Evolutionary conservation across 257 asterid species (phyloP), one percentile per base, ranked within the genome.

Genomic region (Solanum okadae): DNA sequence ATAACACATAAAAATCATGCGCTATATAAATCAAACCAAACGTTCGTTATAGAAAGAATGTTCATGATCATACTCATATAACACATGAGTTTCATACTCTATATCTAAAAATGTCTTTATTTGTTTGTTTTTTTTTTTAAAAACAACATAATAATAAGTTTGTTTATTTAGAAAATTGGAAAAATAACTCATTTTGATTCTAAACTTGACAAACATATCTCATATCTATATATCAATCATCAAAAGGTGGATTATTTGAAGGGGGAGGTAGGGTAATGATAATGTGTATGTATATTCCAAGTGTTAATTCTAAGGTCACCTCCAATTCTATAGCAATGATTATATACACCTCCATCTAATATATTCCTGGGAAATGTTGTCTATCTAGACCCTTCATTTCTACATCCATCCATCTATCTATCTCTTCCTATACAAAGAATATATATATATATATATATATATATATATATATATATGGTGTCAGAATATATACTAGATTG

Each of bases 321-420:
- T 81, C 68, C 20, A 81, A 81, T 81, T 46, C 70, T 1, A 81
- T 81, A 40, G 42, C 29, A 49, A 49, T 81, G 70, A 81, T 81
- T 81, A 81, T 27, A 81, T 81, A 46, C 86, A 81, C 70, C 70
- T 81, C 86, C 86, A 81, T 42, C 29, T 49, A 81, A 49, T 81
- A 49, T 81, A 49, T 81, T 81, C 86, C 86, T 81, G 31, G 70
- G 68, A 81, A 81, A 81, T 81, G 86, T 49, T 81, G 82, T 73
- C 49, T 34, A 5, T 4, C 81, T 73, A 73, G 81, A 73, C 81
- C 81, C 81, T 25, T 75, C 31, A 75, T 75, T 34, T 73, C 83
- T 11, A 22, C 83, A 75, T 75, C 83, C 52, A 75, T 75, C 52
- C 83, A 75, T 35, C 81, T 1, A 29, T 70, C 77, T 16, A 29